These are phyloP conservation scores for Lodderomyces orthopsilosis DNA, from an alignment of 1,139 yeast genomes.

Conservation along the genomic window DNA sequence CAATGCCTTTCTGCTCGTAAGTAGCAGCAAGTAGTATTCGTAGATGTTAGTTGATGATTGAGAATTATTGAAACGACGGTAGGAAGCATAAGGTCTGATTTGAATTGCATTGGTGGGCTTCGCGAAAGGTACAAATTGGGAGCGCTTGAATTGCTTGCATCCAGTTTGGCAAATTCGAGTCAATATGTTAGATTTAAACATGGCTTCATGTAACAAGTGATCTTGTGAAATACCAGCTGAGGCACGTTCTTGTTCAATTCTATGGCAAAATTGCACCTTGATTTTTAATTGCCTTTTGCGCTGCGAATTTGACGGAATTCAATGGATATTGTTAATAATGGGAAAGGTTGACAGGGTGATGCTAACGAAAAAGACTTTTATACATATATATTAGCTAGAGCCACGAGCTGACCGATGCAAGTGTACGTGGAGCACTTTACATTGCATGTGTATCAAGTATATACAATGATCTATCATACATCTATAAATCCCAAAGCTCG, in stretches of 20 bases:
- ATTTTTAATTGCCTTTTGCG: background rate
- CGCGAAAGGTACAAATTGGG: background rate
- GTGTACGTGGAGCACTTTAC: too few species aligned
- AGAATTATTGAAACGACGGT: constrained; percentile 21
- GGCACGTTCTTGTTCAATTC: too few species aligned
- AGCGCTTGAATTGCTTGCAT: background rate
- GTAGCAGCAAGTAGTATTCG: constrained; percentile 12
- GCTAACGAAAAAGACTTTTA: too few species aligned
- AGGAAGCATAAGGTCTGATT: constrained; percentile 17
- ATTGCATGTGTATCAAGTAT: too few species aligned
- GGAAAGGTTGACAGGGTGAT: too few species aligned
- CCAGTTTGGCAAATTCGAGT: background rate
- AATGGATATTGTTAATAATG: too few species aligned
- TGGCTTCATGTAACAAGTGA: too few species aligned
- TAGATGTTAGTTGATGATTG: background rate
- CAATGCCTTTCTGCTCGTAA: constrained; percentile 18
- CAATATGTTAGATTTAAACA: background rate
- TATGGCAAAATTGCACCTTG: too few species aligned
- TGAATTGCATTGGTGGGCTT: background rate
- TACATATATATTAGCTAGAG: too few species aligned
- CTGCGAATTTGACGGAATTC: background rate
- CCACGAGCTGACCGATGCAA: too few species aligned
- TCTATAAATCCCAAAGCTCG: constrained; percentile 45
- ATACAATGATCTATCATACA: background rate
- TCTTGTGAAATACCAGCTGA: too few species aligned